Conservation (phyloP, 805 yeast species). For the Hanseniaspora jakobsenii region DNA sequence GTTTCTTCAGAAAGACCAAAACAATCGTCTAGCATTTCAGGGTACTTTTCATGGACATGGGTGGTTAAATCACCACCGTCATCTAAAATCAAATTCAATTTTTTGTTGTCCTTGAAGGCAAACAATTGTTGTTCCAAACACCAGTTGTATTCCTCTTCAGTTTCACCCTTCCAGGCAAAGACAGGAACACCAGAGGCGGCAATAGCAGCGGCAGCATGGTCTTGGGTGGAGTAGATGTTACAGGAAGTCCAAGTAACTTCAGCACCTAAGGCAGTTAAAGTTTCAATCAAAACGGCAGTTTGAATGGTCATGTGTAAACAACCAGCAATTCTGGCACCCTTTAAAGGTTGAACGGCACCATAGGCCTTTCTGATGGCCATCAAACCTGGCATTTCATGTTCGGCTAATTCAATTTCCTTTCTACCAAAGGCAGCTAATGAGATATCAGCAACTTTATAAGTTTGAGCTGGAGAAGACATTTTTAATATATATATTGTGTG, state of each 20-base stretch:
- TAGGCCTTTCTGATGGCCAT: conserved; percentile 93
- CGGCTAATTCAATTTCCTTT: conserved; percentile 97
- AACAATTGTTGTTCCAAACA: conserved; percentile 98
- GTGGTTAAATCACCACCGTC: conserved; percentile 99
- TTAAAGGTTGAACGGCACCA: conserved; percentile 85
- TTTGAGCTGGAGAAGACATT: conserved; percentile 53
- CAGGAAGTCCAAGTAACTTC: conserved; percentile 99
- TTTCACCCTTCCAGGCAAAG: conserved; percentile 99
- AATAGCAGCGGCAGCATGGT: conserved; percentile 99
- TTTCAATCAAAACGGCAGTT: conserved; percentile 97
- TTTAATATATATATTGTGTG: conserved; percentile 7
- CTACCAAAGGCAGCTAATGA: conserved; percentile 99
- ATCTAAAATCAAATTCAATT: conserved; percentile 92
- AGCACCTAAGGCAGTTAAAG: conserved; percentile 93
- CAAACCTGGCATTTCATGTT: conserved; percentile 98
- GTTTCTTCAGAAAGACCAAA: conserved; percentile 97
- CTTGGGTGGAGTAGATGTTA: conserved; percentile 99
- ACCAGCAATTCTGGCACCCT: conserved; percentile 98
- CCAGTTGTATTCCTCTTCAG: conserved; percentile 99
- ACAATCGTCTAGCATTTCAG: conserved; percentile 91
- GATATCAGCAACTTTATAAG: conserved; percentile 94
- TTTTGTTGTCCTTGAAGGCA: conserved; percentile 90
- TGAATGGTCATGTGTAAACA: conserved; percentile 99
- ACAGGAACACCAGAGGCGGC: conserved; percentile 99
- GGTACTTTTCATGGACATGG: conserved; percentile 93